Evolutionary conservation across 306 rosid species (phyloP), one percentile per base, ranked within the genome.

Genomic region (Citrullus mucosospermus): DNA sequence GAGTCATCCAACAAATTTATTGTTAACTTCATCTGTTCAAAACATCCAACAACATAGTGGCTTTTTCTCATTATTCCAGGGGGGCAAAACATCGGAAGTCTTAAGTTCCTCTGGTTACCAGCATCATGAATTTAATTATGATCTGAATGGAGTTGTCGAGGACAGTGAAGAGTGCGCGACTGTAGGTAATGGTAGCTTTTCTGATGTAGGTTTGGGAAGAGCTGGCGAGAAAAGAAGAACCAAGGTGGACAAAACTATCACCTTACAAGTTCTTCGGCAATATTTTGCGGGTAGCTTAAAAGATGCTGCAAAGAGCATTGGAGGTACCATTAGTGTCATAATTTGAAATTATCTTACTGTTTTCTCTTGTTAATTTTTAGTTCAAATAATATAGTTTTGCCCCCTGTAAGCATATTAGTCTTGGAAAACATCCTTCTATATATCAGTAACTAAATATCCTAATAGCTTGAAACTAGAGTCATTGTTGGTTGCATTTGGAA

Each of bases 301-400:
- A 78, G 99, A 96, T 86, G 99, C 99, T 65, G 97, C 99, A n/a
- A 96, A 90, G 86, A 96, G 89, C 79, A 85, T 96, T 79, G 99
- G 99, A 80, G 99, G 99, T 96, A 90, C 83, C 55, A 76, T 60
- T 75, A 39, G 12, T 8, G 55, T 39, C 38, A 78, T 75, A 75
- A 34, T 53, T 32, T 76, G 34, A 17, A 18, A 2, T 7, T 36
- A 51, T 34, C 41, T 43, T 48, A 18, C 44, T 62, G 41, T 78
- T 50, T 48, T 38, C 20, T 57, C 53, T 69, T 7, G 20, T 71
- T 13, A 25, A 71, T 20, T 71, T 71, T 43, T 16, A 46, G 76
- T 46, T 20, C 76, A 71, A 44, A 70, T 41, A 11, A 61, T 60
- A 28, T 28, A 14, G 39, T 12, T 30, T 61, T 30, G 13, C 32